Percentiles rank a stretch among this genome's conserved stretches.
Conservation (phyloP, 2,329 filamentous ascomycete species). For the Furcasterigmium furcatum region DNA sequence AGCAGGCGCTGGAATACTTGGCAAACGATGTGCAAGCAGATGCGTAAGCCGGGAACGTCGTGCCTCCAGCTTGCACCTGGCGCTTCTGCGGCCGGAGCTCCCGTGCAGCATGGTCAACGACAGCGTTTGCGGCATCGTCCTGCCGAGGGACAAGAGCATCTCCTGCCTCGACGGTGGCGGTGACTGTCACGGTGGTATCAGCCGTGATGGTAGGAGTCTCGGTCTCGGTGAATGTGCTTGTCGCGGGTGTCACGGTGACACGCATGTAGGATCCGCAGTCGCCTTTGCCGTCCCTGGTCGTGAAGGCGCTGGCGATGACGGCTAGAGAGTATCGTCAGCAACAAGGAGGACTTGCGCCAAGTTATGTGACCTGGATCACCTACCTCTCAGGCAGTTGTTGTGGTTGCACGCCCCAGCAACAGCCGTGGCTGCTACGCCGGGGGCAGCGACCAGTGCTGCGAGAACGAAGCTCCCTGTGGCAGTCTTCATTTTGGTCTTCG, state of each 20-base stretch:
- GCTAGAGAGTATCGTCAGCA: neutral
- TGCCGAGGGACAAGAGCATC: neutral
- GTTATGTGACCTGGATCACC: neutral
- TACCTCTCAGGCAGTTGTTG: neutral
- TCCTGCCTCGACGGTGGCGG: neutral
- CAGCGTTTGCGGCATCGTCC: neutral
- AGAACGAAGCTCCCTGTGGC: neutral
- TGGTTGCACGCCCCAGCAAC: neutral
- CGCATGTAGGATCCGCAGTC: neutral
- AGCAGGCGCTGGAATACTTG: constrained; percentile 19
- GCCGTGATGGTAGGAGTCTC: neutral
- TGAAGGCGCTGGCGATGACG: neutral
- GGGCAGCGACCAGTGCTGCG: neutral
- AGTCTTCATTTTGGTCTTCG: neutral
- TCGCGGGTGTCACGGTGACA: neutral
- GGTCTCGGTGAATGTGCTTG: neutral
- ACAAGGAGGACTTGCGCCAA: neutral
- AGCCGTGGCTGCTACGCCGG: neutral
- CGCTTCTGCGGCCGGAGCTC: neutral
- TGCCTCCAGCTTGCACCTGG: neutral
- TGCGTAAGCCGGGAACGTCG: constrained; percentile 16
- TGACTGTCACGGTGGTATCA: neutral
- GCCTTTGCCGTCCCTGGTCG: neutral
- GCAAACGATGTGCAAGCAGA: constrained; percentile 15
- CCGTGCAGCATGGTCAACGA: neutral